These are phyloP conservation scores for Epichloe amarillans DNA, from an alignment of 2,329 filamentous ascomycete genomes.

Conservation along the genomic window DNA sequence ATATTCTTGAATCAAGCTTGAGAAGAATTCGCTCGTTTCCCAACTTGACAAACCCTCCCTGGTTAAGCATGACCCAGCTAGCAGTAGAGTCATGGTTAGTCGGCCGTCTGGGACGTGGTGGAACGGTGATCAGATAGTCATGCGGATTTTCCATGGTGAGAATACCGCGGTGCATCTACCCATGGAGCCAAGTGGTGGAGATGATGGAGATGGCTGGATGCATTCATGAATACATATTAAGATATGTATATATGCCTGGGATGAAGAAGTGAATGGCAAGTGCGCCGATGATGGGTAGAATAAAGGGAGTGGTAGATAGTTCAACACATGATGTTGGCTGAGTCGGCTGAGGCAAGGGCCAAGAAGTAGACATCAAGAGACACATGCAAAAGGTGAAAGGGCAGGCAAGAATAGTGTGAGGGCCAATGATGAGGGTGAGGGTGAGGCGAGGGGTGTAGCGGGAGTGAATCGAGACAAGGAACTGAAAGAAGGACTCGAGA, in stretches of 20 bases:
- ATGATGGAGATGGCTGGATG: background rate
- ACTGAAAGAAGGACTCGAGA: slow-evolving; percentile 3
- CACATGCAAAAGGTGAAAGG: background rate
- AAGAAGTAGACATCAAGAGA: background rate
- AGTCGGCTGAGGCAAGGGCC: background rate
- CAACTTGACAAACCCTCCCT: slow-evolving; percentile 68
- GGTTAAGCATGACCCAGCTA: slow-evolving; percentile 85
- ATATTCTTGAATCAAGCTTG: slow-evolving; percentile 67
- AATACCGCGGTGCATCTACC: background rate
- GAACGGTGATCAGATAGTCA: slow-evolving; percentile 26
- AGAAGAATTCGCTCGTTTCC: slow-evolving; percentile 73
- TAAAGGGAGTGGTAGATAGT: background rate
- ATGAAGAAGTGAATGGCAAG: background rate
- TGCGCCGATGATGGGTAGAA: background rate
- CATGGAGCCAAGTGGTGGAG: background rate
- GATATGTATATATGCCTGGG: background rate
- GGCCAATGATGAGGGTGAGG: background rate
- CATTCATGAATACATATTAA: background rate
- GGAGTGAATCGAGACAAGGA: slow-evolving; percentile 4
- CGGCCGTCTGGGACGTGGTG: slow-evolving; percentile 19
- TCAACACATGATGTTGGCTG: background rate
- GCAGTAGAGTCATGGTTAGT: slow-evolving; percentile 40
- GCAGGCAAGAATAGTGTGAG: too few species aligned
- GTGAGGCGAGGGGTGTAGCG: background rate
- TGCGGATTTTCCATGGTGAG: slow-evolving; percentile 27